Base-by-base conservation (phyloP, 2,329 filamentous ascomycete genomes). In the Calonectria crousiana region DNA sequence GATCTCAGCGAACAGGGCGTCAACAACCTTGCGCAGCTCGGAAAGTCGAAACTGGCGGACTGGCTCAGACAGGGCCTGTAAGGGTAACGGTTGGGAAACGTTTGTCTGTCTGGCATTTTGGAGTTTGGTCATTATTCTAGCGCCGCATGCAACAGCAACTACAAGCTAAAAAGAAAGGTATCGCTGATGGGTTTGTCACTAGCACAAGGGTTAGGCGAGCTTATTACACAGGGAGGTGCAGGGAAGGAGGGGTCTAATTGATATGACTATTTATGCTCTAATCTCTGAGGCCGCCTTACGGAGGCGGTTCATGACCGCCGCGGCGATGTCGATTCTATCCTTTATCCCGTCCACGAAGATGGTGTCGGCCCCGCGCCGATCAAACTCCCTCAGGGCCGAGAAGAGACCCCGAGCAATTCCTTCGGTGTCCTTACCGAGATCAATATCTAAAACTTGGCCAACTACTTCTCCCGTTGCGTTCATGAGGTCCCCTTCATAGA, bases 1-100 rank as follows among this genome's bases (percentile, higher is more conserved):
- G 96, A 98, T 84, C 92, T 98, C 71, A 97, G 95, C 81, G 96
- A 98, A 86, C 95, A 98, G 86, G 96, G 96, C 66, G 92, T 98
- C 84, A 93, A 98, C 86, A 98, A 98, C 87, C 89, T 96, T 78
- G 97, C 96, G 86, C 95, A 98, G 84, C 94, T 98, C 84, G 96
- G 96, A 84, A 97, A 97, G 89, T 93, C 93, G 81, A 96, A 98
- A 86, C 87, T 98, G 83, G 94, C 95, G 56, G 96, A 98, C 87
- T 94, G 95, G 90, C 89, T 98, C 89, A 92, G 96, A 84, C 95
- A 97, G 86, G 94, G 95, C 26, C 85, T 95, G 84, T 95, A 86
- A 89, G 51, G 36, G 44, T 49, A 58, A 71, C 36, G 68, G 44
- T 53, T 28, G 58, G 56, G 14, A 38, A 64, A 51, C 41, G 51